These are phyloP conservation scores for Cadophora sp. DNA, from an alignment of 2,329 filamentous ascomycete genomes.

Conservation along the genomic window DNA sequence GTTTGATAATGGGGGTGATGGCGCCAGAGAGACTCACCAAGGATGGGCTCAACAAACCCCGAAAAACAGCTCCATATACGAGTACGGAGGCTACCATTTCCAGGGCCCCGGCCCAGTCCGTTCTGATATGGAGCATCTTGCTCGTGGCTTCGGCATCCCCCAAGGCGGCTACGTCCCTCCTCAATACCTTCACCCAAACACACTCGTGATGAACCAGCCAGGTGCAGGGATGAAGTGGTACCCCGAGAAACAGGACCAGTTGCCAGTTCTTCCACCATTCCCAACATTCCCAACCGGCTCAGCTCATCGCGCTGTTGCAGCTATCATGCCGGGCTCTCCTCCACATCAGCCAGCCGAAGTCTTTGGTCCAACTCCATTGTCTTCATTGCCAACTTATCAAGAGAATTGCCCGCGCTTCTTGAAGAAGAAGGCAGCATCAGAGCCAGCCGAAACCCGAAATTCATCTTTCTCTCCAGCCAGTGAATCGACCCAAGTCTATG, in stretches of 20 bases:
- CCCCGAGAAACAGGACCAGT: constrained; percentile 12
- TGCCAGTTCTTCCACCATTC: constrained; percentile 15
- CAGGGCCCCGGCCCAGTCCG: not conserved
- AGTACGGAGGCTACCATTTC: not conserved
- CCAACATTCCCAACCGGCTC: constrained; percentile 14
- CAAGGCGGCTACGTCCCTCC: constrained; percentile 22
- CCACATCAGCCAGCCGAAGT: not conserved
- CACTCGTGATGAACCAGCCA: constrained; percentile 25
- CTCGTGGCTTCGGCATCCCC: constrained; percentile 25
- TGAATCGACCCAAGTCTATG: not conserved
- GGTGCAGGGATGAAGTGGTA: constrained; percentile 38
- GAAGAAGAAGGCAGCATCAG: constrained; percentile 24
- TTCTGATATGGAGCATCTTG: constrained; percentile 21
- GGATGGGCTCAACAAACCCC: not conserved
- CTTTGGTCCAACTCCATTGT: not conserved
- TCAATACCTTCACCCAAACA: constrained; percentile 17
- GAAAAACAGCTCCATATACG: not conserved
- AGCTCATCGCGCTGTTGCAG: not conserved
- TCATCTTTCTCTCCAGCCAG: not conserved
- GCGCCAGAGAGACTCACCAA: constrained; percentile 3
- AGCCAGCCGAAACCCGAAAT: constrained; percentile 17
- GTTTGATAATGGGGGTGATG: constrained; percentile 3
- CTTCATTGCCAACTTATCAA: not conserved
- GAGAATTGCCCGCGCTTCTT: constrained; percentile 4
- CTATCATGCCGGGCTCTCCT: not conserved